A percentile compares a stretch with the other conserved stretches of the same genome.
Conservation (phyloP, 2,329 filamentous ascomycete genomes). For the Fusarium mexicanum region DNA sequence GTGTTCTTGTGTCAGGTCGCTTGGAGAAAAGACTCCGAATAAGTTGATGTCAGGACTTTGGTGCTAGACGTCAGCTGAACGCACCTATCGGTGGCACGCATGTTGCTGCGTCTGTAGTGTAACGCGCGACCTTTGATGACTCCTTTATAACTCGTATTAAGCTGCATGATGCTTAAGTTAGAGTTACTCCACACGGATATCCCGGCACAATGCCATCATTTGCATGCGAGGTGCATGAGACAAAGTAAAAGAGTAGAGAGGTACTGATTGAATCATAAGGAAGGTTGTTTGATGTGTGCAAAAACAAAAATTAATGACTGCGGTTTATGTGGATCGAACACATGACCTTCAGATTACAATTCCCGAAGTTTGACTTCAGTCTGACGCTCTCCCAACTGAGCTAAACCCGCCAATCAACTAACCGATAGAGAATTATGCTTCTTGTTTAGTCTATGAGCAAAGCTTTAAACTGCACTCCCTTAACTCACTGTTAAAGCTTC, state of each 20-base stretch:
- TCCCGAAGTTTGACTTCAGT: constrained; percentile 25
- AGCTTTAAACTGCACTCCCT: rapidly evolving
- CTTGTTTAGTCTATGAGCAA: rapidly evolving
- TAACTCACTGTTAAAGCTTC: rapidly evolving
- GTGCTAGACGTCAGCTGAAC: background rate
- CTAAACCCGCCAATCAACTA: constrained; percentile 26
- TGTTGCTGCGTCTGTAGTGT: background rate
- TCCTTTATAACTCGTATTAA: background rate
- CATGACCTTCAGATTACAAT: constrained; percentile 27
- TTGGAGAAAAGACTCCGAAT: background rate
- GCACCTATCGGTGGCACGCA: background rate
- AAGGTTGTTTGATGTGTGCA: background rate
- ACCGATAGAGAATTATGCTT: rapidly evolving
- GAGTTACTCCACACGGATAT: background rate
- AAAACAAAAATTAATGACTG: background rate
- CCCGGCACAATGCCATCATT: background rate
- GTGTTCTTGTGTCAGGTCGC: background rate
- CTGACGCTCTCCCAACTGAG: constrained; percentile 34
- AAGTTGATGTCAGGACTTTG: background rate
- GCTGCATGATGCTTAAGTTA: background rate
- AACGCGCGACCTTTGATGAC: background rate
- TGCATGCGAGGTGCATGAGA: background rate
- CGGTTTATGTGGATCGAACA: constrained; percentile 33
- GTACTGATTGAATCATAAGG: background rate
- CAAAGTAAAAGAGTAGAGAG: background rate